Evolutionary conservation across 2,329 filamentous ascomycete species (phyloP).

Genomic region (Cyphellophora europaea): DNA sequence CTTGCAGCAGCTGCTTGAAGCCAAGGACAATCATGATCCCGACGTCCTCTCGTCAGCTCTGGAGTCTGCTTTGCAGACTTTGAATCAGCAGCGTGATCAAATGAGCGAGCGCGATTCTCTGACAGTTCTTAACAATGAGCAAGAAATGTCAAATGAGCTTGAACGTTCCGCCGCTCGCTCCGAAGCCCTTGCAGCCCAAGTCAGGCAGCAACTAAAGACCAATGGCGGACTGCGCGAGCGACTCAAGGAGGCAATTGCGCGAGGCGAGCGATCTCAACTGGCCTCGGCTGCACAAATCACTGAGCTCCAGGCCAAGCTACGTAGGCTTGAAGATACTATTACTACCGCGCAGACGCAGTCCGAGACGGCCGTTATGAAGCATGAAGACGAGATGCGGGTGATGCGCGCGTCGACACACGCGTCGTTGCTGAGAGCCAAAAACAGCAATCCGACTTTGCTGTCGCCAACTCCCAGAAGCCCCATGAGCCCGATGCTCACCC

Average conservation of each 20-base stretch:
- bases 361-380: conserved; percentile 70
- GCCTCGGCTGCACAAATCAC: conserved; percentile 74
- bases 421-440: conserved; percentile 66
- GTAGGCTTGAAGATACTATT: conserved; percentile 73
- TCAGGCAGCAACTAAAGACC: conserved; percentile 67
- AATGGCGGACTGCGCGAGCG: conserved; percentile 69
- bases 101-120: conserved; percentile 46
- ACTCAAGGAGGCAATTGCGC: conserved; percentile 67
- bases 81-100: conserved; percentile 60
- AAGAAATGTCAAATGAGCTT: conserved; percentile 61
- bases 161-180: conserved; percentile 65
- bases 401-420: conserved; percentile 68
- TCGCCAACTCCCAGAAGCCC: conserved; percentile 49
- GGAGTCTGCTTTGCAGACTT: conserved; percentile 62
- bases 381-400: conserved; percentile 73
- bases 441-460: conserved; percentile 27
- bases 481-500: conserved; percentile 52
- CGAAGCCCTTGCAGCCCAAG: conserved; percentile 68
- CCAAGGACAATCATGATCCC: conserved; percentile 71
- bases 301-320: conserved; percentile 70
- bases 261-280: conserved; percentile 76
- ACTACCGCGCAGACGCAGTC: conserved; percentile 74
- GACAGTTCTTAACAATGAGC: conserved; percentile 60
- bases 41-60: conserved; percentile 55
- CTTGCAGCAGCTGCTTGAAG: conserved; percentile 66